Base-by-base conservation (phyloP, 306 rosid genomes). In the Hippophae rhamnoides region DNA sequence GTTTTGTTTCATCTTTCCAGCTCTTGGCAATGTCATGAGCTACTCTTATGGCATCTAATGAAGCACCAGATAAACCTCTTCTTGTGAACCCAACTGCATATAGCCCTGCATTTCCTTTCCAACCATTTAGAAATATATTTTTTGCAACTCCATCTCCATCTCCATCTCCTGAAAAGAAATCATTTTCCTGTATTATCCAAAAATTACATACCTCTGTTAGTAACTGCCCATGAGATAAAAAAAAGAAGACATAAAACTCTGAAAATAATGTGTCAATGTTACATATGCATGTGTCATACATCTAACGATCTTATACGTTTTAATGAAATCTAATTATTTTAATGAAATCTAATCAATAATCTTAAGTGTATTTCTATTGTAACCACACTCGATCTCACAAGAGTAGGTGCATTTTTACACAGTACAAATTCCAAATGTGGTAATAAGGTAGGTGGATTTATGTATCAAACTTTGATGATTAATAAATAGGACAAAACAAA, bases 1-100 rank as follows among this genome's bases (percentile, higher is more conserved):
- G 95, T 51, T 76, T 87, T 0, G 81, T 81, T 48, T 87, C 98
- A 54, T 92, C 96, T 73, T 82, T 92, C 98, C 95, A 85, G 57
- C 78, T 79, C 56, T 71, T 83, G 62, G 95, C 82, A 62, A 92
- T 88, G 82, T 92, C 98, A 40, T 82, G 88, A 47, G 95, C 80
- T 6, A 92, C 98, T 68, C 82, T 83, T 14, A 85, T 75, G 52
- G 96, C 98, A 69, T 87, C 98, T 55, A 82, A 70, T 47, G 93
- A 81, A 10, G 98, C 93, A 47, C 98, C 98, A 43, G 98, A 80
- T 1, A 92, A 71, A 41, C 98, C 96, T 75, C 76, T 92, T 69
- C 86, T 80, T 62, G 98, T 85, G 69, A 92, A 92, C 62, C 98
- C 98, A 53, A 92, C 98, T 3, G 96, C 96, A 62, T 87, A 92